Evolutionary conservation across 441 rosid genomes (phyloP).

Genomic region (Raphanus hybrid): DNA sequence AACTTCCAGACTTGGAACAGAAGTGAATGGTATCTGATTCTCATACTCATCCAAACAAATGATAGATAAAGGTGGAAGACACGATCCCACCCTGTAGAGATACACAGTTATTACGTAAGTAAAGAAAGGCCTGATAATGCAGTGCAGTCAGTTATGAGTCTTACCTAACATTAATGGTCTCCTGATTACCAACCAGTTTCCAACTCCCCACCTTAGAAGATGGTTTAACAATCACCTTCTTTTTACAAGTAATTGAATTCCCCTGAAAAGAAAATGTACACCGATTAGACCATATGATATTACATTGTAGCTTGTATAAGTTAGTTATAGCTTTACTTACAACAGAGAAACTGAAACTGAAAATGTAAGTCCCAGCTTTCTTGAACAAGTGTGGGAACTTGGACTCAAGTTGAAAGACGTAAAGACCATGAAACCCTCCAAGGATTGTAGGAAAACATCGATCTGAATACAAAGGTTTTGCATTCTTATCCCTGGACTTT

Average conservation of each 20-base stretch:
- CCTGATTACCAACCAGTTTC: slow-evolving; percentile 45
- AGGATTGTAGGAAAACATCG: slow-evolving; percentile 45
- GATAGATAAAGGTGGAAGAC: slow-evolving; percentile 45
- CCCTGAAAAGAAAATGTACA: slow-evolving; percentile 40
- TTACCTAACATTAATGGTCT: slow-evolving; percentile 45
- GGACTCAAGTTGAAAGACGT: slow-evolving; percentile 53
- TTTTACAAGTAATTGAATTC: slow-evolving; percentile 44
- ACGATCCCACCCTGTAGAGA: slow-evolving; percentile 64
- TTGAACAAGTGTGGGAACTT: slow-evolving; percentile 46
- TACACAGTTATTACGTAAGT: background rate
- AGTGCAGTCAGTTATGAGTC: background rate
- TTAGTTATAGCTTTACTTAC: slow-evolving; percentile 44
- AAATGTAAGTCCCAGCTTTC: slow-evolving; percentile 58
- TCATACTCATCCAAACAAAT: slow-evolving; percentile 59
- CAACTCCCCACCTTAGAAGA: slow-evolving; percentile 52
- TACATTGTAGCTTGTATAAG: background rate
- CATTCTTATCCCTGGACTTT: slow-evolving; percentile 33
- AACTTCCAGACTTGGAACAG: slow-evolving; percentile 48
- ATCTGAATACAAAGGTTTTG: slow-evolving; percentile 33
- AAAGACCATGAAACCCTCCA: slow-evolving; percentile 60
- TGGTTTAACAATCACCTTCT: slow-evolving; percentile 53
- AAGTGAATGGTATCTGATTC: slow-evolving; percentile 52
- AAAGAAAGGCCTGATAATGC: background rate
- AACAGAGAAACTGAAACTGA: slow-evolving; percentile 57
- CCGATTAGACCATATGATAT: slow-evolving; percentile 7